Evolutionary conservation across 352 stramenopile species (phyloP), one percentile per base, ranked within the genome.

Genomic region (Thraustotheca clavata): DNA sequence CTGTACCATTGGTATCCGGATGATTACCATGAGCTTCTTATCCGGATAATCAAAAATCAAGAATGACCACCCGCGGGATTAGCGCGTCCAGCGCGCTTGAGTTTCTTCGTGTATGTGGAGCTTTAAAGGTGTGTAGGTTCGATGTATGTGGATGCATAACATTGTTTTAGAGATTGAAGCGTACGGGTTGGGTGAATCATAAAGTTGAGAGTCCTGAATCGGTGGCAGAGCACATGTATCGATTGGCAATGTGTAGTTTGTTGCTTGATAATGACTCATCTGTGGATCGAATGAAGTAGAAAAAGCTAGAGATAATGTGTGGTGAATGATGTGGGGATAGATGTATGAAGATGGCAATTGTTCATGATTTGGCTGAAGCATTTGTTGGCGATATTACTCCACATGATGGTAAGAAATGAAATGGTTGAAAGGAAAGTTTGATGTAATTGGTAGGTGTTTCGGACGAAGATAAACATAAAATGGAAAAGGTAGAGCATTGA

Each of bases 371-470:
- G 36, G 91, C 89, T 1, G 91, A 98, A 75, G 90, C 87, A 3
- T 79, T 91, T n/a, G 88, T 97, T 16, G 91, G 91, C 14, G 91
- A 98, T 67, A 97, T 98, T 69, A 96, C 89, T 22, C 91, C 91
- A 31, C 79, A 96, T 43, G 91, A 96, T 65, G 88, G 82, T 84
- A 62, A 14, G 46, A 54, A 22, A 12, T 18, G 20, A n/a, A n/a
- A n/a, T n/a, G n/a, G n/a, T n/a, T n/a, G n/a, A n/a, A n/a, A n/a
- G n/a, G n/a, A n/a, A n/a, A n/a, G n/a, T n/a, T n/a, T n/a, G n/a
- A 3, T 22, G 14, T 26, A 1, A 65, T 27, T 14, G 29, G 40
- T 48, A 91, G 82, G 83, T 48, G 88, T 98, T 24, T 84, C 84
- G 14, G 82, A 95, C 16, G 79, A 87, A 20, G 87, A 96, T 27